Evolutionary conservation across 192 early-diverging fungal species (phyloP).

Genomic region (Podila verticillata): DNA sequence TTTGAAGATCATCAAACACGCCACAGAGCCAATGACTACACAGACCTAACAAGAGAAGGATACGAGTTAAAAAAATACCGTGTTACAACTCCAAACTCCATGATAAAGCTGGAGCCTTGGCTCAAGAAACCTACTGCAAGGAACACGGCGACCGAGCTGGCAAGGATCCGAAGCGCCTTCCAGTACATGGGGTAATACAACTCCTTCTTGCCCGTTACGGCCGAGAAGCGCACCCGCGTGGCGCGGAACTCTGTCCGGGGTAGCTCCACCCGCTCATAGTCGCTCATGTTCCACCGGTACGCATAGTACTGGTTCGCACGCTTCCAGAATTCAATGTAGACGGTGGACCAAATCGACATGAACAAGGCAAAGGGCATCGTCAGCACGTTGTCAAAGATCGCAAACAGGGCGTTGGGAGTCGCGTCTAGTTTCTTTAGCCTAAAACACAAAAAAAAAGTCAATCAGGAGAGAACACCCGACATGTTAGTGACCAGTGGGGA

Average conservation of each 20-base stretch:
- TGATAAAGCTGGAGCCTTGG: background rate
- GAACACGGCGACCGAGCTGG: conserved; percentile 22
- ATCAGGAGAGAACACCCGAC: too few species aligned
- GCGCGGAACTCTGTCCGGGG: conserved; percentile 63
- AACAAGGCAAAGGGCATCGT: conserved; percentile 68
- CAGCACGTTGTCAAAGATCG: conserved; percentile 68
- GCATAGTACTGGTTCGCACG: conserved; percentile 54
- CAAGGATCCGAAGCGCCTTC: conserved; percentile 19
- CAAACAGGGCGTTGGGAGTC: conserved; percentile 37
- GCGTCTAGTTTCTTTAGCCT: conserved; percentile 36
- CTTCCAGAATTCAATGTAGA: conserved; percentile 70
- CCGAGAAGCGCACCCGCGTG: conserved; percentile 49
- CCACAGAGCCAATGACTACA: conserved; percentile 51
- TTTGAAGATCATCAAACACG: conserved; percentile 48
- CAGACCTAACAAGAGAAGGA: conserved; percentile 3
- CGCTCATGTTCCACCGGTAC: conserved; percentile 61
- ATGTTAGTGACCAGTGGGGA: too few species aligned
- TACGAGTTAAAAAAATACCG: background rate
- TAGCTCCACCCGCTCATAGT: conserved; percentile 55
- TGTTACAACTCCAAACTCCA: background rate
- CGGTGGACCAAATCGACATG: conserved; percentile 68
- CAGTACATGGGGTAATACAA: conserved; percentile 43
- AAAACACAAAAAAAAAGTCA: background rate
- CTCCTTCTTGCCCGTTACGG: conserved; percentile 57
- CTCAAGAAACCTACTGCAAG: conserved; percentile 16